A percentile compares a stretch with the other conserved stretches of the same genome.
phyloP scores from a whole-genome alignment of 208 protist species.

The Wallacemonas sp. region DNA sequence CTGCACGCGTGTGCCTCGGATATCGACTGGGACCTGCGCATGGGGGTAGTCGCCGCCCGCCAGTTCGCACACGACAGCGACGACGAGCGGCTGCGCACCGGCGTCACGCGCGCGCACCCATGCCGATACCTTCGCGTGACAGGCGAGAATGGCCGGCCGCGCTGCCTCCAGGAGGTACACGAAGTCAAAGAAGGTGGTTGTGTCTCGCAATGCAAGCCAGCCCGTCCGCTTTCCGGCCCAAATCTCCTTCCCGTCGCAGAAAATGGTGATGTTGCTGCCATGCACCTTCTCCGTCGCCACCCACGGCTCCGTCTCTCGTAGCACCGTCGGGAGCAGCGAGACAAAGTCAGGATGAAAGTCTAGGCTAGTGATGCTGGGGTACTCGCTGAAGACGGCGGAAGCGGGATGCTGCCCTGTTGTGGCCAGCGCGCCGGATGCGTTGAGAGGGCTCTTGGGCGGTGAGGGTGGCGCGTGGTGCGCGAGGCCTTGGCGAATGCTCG shows the following conservation, averaged over 20 bases:
- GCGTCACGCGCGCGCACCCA: not conserved
- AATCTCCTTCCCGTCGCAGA: constrained; percentile 17
- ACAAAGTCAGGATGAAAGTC: constrained; percentile 13
- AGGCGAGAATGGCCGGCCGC: constrained; percentile 5
- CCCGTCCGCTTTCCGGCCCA: constrained; percentile 26
- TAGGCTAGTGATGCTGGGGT: constrained; percentile 31
- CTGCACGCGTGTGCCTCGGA: constrained; percentile 26
- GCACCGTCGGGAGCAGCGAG: not conserved
- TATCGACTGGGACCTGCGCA: constrained; percentile 23
- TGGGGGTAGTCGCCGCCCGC: constrained; percentile 31
- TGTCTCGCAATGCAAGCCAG: constrained; percentile 15
- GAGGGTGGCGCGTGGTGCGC: not conserved
- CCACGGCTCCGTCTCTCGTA: constrained; percentile 11
- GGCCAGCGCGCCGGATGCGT: no score
- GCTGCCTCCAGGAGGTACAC: constrained; percentile 15
- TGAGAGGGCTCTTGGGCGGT: not conserved
- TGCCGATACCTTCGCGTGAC: not conserved
- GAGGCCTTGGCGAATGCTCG: constrained; percentile 13
- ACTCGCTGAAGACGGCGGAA: constrained; percentile 15
- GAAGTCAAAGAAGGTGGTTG: constrained; percentile 24
- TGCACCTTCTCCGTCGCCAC: constrained; percentile 42
- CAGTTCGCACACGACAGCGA: constrained; percentile 29
- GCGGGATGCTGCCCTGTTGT: no score
- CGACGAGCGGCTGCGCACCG: not conserved
- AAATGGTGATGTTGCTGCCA: constrained; percentile 32